Percentiles rank a stretch among this genome's conserved stretches.
These are phyloP conservation scores for Annulohypoxylon nitens DNA, from an alignment of 495 filamentous ascomycete genomes.

Conservation along the genomic window DNA sequence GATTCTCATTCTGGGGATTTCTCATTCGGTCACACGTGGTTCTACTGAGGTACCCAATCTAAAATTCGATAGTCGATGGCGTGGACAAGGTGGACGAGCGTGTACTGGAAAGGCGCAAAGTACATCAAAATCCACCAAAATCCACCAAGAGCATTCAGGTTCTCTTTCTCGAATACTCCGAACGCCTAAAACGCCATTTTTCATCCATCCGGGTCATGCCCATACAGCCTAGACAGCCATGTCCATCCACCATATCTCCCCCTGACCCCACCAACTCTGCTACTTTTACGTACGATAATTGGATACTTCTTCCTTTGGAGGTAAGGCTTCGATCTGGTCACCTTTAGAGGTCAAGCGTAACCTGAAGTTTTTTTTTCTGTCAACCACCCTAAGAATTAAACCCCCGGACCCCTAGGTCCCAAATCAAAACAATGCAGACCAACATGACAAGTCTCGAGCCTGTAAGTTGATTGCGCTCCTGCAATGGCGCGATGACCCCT, in stretches of 20 bases:
- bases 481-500: slow-evolving; percentile 45
- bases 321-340: slow-evolving; percentile 45
- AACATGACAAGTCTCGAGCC: slow-evolving; percentile 14
- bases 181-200: slow-evolving; percentile 2
- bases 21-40: slow-evolving; percentile 10
- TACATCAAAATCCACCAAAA: background rate
- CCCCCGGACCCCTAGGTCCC: slow-evolving; percentile 19
- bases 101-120: slow-evolving; percentile 21
- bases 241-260: background rate
- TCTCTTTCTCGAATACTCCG: slow-evolving; percentile 11
- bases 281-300: slow-evolving; percentile 39
- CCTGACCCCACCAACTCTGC: slow-evolving; percentile 14
- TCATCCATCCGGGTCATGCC: background rate
- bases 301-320: slow-evolving; percentile 37
- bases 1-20: slow-evolving; percentile 10
- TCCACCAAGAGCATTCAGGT: too few relatives aligned
- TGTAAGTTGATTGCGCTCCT: slow-evolving; percentile 25
- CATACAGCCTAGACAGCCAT: background rate
- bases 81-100: background rate
- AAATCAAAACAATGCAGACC: slow-evolving; percentile 29
- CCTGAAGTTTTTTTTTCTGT: background rate
- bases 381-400: slow-evolving; percentile 12
- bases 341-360: slow-evolving; percentile 46
- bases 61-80: slow-evolving; percentile 20
- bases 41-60: background rate